Evolutionary conservation across 1,284 basidiomycete species (phyloP).

Genomic region (Pseudozyma sp.): DNA sequence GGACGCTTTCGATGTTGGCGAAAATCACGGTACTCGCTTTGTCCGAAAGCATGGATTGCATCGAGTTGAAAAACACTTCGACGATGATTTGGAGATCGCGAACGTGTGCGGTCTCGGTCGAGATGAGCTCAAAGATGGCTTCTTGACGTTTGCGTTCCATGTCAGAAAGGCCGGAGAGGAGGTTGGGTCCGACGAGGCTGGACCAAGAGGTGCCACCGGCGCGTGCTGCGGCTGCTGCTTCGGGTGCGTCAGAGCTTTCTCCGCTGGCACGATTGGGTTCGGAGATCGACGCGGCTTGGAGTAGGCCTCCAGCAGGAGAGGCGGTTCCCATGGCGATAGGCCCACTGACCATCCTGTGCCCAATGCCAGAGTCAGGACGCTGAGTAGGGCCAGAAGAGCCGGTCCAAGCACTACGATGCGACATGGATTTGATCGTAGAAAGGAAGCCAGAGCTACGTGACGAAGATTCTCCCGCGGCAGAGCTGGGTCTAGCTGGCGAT

Average conservation of each 20-base stretch:
- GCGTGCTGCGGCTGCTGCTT: slow-evolving; percentile 3
- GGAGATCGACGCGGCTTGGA: slow-evolving; percentile 17
- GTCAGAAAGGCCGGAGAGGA: slow-evolving; percentile 84
- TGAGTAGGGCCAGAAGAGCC: slow-evolving; percentile 7
- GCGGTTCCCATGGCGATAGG: slow-evolving; percentile 33
- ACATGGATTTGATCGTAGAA: slow-evolving; percentile 61
- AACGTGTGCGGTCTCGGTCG: slow-evolving; percentile 97
- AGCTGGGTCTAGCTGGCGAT: slow-evolving; percentile 23
- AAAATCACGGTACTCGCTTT: slow-evolving; percentile 87
- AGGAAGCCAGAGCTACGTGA: slow-evolving; percentile 56
- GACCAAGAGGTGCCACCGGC: slow-evolving; percentile 80
- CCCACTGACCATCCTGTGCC: slow-evolving; percentile 32
- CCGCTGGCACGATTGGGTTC: slow-evolving; percentile 20
- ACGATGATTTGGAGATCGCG: slow-evolving; percentile 82
- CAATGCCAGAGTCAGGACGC: slow-evolving; percentile 20
- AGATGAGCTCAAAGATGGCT: slow-evolving; percentile 98
- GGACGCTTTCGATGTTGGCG: slow-evolving; percentile 85
- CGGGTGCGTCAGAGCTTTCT: slow-evolving; percentile 7
- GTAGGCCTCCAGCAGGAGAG: slow-evolving; percentile 7
- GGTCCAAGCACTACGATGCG: slow-evolving; percentile 35
- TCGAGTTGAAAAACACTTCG: slow-evolving; percentile 80
- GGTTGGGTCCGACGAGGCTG: slow-evolving; percentile 84
- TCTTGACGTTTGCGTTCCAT: slow-evolving; percentile 96
- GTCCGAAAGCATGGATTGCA: slow-evolving; percentile 78
- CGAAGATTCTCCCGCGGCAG: slow-evolving; percentile 20